Percentiles rank a stretch among this genome's conserved stretches.
Evolutionary conservation across 1,284 basidiomycete genomes (phyloP).

Genomic region (Boletus smithii): DNA sequence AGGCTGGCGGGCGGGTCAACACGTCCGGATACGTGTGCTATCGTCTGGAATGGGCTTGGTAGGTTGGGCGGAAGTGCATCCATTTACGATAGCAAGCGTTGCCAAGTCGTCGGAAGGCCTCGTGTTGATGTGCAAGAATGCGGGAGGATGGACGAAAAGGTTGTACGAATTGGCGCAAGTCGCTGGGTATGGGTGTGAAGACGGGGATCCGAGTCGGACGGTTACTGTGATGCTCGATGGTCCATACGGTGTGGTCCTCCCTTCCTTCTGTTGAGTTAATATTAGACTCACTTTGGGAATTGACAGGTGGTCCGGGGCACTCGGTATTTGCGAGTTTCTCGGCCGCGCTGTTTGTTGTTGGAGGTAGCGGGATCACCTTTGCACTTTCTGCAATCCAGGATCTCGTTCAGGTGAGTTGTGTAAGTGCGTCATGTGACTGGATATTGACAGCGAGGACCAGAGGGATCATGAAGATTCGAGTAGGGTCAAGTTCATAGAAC

Average conservation of each 20-base stretch:
- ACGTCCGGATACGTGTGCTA: conserved; percentile 72
- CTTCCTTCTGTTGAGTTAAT: not conserved
- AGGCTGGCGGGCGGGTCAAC: conserved; percentile 84
- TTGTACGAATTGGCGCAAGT: conserved; percentile 55
- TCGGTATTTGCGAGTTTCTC: conserved; percentile 63
- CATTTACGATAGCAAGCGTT: conserved; percentile 72
- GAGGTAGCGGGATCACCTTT: conserved; percentile 75
- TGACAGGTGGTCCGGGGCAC: conserved; percentile 59
- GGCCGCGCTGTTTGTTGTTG: conserved; percentile 64
- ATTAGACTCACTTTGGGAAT: not conserved
- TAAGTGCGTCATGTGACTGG: not conserved
- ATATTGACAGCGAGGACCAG: conserved; percentile 13
- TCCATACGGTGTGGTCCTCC: conserved; percentile 54
- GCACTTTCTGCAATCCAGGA: conserved; percentile 63
- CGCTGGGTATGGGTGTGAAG: conserved; percentile 42
- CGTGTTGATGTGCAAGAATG: conserved; percentile 63
- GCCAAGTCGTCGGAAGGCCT: conserved; percentile 47
- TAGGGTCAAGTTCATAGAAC: conserved; percentile 59
- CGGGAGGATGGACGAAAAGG: conserved; percentile 61
- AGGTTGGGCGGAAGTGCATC: conserved; percentile 68
- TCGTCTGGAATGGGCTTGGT: conserved; percentile 53
- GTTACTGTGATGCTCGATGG: conserved; percentile 68
- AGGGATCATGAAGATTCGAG: conserved; percentile 45
- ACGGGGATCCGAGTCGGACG: conserved; percentile 36
- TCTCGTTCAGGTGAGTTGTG: conserved; percentile 47